Conservation (phyloP, 768 basidiomycete species). For the Suillus brevipes region DNA sequence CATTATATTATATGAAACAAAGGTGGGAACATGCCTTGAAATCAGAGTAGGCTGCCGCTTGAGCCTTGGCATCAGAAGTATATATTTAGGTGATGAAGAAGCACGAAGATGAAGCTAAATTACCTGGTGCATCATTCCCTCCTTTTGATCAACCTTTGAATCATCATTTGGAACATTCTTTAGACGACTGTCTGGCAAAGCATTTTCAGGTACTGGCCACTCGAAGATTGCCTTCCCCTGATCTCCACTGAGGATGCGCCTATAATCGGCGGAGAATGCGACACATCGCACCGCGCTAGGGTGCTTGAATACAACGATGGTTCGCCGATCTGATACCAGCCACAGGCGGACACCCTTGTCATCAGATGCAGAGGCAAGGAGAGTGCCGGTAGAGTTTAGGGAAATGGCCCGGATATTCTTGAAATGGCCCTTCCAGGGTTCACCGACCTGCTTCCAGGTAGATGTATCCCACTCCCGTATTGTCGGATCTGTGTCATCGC, state of each 20-base stretch:
- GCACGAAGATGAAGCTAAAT: background rate
- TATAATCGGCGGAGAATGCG: background rate
- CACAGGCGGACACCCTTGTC: background rate
- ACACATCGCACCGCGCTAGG: background rate
- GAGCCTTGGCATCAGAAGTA: background rate
- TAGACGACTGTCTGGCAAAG: background rate
- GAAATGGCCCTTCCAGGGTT: background rate
- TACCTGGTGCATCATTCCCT: background rate
- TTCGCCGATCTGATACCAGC: background rate
- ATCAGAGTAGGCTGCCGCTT: background rate
- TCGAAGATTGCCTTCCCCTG: background rate
- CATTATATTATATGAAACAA: background rate
- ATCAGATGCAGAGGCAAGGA: background rate
- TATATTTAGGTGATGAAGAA: background rate
- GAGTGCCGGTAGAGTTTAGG: background rate
- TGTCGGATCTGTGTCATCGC: background rate
- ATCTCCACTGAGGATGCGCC: background rate
- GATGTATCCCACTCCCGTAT: background rate
- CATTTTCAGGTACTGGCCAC: background rate
- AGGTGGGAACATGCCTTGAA: background rate
- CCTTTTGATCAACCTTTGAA: background rate
- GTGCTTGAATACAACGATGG: background rate
- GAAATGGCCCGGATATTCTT: background rate
- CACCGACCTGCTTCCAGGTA: background rate
- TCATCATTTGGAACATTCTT: background rate